Evolutionary conservation across 306 rosid species (phyloP), one percentile per base, ranked within the genome.

Genomic region (Urtica urens): DNA sequence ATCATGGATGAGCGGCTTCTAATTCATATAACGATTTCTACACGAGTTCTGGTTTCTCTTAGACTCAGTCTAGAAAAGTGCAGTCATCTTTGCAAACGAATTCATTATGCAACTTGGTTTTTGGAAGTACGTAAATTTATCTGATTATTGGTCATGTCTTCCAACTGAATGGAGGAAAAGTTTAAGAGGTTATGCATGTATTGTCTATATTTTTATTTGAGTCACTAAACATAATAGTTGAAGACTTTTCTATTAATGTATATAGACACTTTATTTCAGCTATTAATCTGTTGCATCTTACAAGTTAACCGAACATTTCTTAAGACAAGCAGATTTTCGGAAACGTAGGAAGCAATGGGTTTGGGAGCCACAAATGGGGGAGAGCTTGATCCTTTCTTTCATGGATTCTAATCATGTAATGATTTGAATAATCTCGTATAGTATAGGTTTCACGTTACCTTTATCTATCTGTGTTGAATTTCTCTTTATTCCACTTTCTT

Each of bases 331-430:
- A 71, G 75, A 74, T 35, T 86, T 72, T 57, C 81, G 78, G 53
- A 90, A 70, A 60, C 77, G 81, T 54, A 47, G 53, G 60, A 79
- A 77, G 68, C 87, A 61, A 63, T 88, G 97, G 97, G 76, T 76
- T 31, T 88, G 97, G 97, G 93, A 88, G 63, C 86, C 97, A 49
- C 65, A 60, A 48, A 88, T 88, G 95, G 80, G 93, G 47, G 95
- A 88, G 69, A 77, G 90, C 80, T 57, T 88, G 78, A 70, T 84
- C 63, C 97, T 88, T 72, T 74, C 82, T 1, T 93, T 88, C 51
- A 61, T 84, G 55, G 97, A 88, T 79, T 79, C 90, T 1, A 69
- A 72, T 62, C 95, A 88, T 77, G 97, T 88, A 58, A 50, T 26
- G 10, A 27, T 27, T 26, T 45, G n/a, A 18, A 18, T 31, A 13